These are phyloP conservation scores for Bryopsis sp. DNA, from an alignment of 139 green algal genomes.

Conservation along the genomic window DNA sequence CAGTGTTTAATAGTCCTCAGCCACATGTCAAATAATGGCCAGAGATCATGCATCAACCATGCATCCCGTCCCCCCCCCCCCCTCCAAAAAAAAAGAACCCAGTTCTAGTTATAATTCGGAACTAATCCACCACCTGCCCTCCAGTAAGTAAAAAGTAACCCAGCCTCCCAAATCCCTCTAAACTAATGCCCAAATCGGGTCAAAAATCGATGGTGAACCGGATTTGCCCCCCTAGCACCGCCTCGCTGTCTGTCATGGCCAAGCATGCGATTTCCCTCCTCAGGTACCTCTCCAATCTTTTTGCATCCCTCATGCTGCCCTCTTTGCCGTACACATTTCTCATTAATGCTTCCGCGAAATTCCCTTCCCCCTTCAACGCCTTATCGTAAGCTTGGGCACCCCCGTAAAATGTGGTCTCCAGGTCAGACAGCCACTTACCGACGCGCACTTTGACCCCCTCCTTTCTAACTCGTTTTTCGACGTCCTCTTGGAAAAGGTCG, in stretches of 20 bases:
- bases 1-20: too few species aligned
- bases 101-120: too few species aligned
- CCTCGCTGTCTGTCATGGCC: slow-evolving; percentile 19
- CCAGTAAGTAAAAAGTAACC: too few species aligned
- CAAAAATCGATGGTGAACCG: slow-evolving; percentile 11
- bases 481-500: slow-evolving; percentile 24
- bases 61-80: too few species aligned
- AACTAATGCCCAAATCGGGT: too few species aligned
- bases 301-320: neutral
- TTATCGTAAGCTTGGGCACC: slow-evolving; percentile 12
- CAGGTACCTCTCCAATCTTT: slow-evolving; percentile 13
- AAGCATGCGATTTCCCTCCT: slow-evolving; percentile 22
- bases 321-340: slow-evolving; percentile 21
- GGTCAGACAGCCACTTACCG: slow-evolving; percentile 13
- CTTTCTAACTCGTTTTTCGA: slow-evolving; percentile 18
- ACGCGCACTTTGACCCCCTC: slow-evolving; percentile 4
- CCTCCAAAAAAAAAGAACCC: too few species aligned
- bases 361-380: slow-evolving; percentile 14
- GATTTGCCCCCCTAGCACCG: slow-evolving; percentile 13
- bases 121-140: too few species aligned
- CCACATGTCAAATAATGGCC: too few species aligned
- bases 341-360: slow-evolving; percentile 10
- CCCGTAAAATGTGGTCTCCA: slow-evolving; percentile 25
- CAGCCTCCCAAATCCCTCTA: too few species aligned
- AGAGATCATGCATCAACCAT: too few species aligned